These are phyloP conservation scores for Boletellus emodensis DNA, from an alignment of 768 basidiomycete genomes.

Conservation along the genomic window DNA sequence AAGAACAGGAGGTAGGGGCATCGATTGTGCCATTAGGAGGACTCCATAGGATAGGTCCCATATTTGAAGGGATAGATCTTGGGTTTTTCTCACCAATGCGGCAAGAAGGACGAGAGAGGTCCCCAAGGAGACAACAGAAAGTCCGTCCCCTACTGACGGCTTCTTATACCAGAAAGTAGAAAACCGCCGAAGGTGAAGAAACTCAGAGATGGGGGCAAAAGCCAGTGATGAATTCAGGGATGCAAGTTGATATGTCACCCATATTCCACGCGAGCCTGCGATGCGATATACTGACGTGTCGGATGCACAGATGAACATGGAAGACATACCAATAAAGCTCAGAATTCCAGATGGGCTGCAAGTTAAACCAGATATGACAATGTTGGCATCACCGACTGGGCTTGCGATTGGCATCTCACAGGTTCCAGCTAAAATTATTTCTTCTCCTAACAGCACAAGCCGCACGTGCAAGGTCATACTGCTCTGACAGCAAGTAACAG, in stretches of 20 bases:
- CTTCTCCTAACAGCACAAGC: slow-evolving; percentile 18
- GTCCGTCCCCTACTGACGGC: slow-evolving; percentile 6
- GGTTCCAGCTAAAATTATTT: slow-evolving; percentile 11
- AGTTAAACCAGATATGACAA: slow-evolving; percentile 13
- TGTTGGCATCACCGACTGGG: neutral
- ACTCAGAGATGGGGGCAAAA: slow-evolving; percentile 17
- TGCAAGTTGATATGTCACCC: slow-evolving; percentile 37
- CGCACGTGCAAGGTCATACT: slow-evolving; percentile 19
- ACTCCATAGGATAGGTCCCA: slow-evolving; percentile 72
- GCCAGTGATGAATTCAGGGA: slow-evolving; percentile 23
- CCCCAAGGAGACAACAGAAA: slow-evolving; percentile 47
- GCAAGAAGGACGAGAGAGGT: slow-evolving; percentile 59
- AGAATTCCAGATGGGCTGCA: slow-evolving; percentile 46
- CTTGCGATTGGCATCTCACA: slow-evolving; percentile 22
- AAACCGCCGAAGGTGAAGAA: slow-evolving; percentile 23
- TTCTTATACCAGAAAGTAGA: slow-evolving; percentile 7
- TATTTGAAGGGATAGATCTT: slow-evolving; percentile 51
- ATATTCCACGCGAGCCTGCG: slow-evolving; percentile 43
- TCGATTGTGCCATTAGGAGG: slow-evolving; percentile 49
- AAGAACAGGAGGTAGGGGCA: slow-evolving; percentile 48
- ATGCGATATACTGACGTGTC: neutral
- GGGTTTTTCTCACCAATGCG: slow-evolving; percentile 29
- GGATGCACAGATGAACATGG: neutral
- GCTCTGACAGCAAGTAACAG: slow-evolving; percentile 23
- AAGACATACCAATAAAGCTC: slow-evolving; percentile 45